These are phyloP conservation scores for Euryodendron excelsum DNA, from an alignment of 148 eudicot species.

Conservation along the genomic window DNA sequence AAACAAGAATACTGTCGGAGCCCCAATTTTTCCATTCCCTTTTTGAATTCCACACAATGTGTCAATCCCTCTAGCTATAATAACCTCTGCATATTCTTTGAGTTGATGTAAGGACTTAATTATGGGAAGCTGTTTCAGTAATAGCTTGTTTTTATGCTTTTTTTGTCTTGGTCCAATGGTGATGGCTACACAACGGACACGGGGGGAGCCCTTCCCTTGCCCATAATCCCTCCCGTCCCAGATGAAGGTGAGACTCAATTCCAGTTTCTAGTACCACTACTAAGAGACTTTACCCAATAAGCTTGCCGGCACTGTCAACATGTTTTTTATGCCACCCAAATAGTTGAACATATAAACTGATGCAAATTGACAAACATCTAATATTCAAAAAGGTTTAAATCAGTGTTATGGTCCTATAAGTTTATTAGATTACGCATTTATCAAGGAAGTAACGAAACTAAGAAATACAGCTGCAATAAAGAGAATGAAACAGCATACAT, in stretches of 20 bases:
- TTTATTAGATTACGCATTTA: not conserved
- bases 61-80: too few species aligned
- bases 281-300: not conserved
- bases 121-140: too few species aligned
- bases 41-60: too few species aligned
- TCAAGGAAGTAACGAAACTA: not conserved
- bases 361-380: too few species aligned
- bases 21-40: too few species aligned
- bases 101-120: not conserved
- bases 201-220: not conserved
- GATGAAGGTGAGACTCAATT: not conserved
- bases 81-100: too few species aligned
- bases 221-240: not conserved
- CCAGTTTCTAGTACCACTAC: not conserved
- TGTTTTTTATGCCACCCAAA: too few species aligned
- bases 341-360: too few species aligned
- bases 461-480: conserved; percentile 3
- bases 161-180: not conserved
- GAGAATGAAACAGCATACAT: conserved; percentile 42
- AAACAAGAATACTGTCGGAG: too few species aligned
- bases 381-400: not conserved
- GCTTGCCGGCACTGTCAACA: too few species aligned
- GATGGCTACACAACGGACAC: not conserved
- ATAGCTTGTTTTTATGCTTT: too few species aligned
- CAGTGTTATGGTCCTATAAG: not conserved